phyloP scores from a whole-genome alignment of 352 stramenopile species.

The Pythium scleroteichum region DNA sequence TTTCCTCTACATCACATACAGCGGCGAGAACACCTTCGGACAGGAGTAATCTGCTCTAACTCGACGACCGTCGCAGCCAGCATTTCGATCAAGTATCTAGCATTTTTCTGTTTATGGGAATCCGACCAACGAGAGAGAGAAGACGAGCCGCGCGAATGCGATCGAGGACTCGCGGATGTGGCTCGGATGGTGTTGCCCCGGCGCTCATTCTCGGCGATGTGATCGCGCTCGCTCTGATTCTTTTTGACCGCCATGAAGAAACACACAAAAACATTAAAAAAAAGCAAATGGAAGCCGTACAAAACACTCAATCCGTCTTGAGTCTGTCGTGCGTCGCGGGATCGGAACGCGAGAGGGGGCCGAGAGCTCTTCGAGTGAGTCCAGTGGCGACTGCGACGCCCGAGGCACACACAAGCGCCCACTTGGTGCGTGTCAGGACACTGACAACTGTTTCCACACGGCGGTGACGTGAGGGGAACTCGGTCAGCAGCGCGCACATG shows the following conservation, averaged over 20 bases:
- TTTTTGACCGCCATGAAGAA: conserved; percentile 4
- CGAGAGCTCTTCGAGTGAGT: neutral
- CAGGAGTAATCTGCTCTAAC: conserved; percentile 37
- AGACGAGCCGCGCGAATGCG: neutral
- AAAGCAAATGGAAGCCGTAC: conserved; percentile 1
- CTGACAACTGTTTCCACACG: conserved; percentile 35
- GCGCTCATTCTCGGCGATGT: neutral
- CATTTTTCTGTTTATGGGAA: conserved; percentile 31
- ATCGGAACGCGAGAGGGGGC: no score
- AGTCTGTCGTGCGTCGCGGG: no score
- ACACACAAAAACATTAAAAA: conserved; percentile 15
- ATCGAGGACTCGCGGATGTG: neutral
- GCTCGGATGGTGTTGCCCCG: neutral
- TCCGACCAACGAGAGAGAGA: conserved; percentile 19
- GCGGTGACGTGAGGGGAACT: conserved; percentile 35
- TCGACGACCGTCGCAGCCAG: neutral
- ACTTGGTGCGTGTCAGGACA: conserved; percentile 40
- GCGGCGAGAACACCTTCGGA: conserved; percentile 99
- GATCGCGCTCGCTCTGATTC: neutral
- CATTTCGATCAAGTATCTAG: conserved; percentile 32
- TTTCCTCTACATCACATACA: conserved; percentile 99
- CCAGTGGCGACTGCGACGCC: conserved; percentile 4
- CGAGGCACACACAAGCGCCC: conserved; percentile 22
- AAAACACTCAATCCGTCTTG: neutral
- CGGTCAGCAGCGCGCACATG: conserved; percentile 39